Evolutionary conservation across 306 rosid genomes (phyloP).

Genomic region (Cucumis cinereus): DNA sequence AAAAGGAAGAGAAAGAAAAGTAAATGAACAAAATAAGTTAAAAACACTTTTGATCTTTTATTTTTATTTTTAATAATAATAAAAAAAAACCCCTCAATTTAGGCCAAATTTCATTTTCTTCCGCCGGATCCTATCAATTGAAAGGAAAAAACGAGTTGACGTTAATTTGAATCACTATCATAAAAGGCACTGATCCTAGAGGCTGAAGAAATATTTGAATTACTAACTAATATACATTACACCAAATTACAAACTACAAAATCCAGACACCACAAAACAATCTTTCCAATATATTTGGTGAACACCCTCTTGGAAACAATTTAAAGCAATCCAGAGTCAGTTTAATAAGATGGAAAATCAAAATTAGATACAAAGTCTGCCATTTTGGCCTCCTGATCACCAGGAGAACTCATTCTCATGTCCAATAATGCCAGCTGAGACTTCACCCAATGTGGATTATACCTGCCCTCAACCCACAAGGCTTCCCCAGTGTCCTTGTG

Average conservation of each 20-base stretch:
- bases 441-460: slow-evolving; percentile 79
- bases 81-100: no score
- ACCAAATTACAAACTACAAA: not conserved
- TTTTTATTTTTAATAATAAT: no score
- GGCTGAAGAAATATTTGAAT: not conserved
- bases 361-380: not conserved
- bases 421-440: slow-evolving; percentile 74
- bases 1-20: no score
- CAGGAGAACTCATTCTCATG: slow-evolving; percentile 37
- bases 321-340: not conserved
- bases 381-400: slow-evolving; percentile 24
- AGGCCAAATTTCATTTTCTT: no score
- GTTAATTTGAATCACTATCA: no score
- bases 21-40: no score
- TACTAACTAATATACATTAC: not conserved
- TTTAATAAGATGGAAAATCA: slow-evolving; percentile 6
- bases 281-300: not conserved
- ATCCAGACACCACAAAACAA: not conserved
- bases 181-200: not conserved
- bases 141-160: no score
- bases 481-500: slow-evolving; percentile 95
- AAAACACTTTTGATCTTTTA: no score
- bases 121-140: no score
- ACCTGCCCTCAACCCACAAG: slow-evolving; percentile 72
- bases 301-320: not conserved